Percentiles rank a stretch among this genome's conserved stretches.
Evolutionary conservation across 2,329 filamentous ascomycete species (phyloP).

Genomic region (Berkeleyomyces basicola): DNA sequence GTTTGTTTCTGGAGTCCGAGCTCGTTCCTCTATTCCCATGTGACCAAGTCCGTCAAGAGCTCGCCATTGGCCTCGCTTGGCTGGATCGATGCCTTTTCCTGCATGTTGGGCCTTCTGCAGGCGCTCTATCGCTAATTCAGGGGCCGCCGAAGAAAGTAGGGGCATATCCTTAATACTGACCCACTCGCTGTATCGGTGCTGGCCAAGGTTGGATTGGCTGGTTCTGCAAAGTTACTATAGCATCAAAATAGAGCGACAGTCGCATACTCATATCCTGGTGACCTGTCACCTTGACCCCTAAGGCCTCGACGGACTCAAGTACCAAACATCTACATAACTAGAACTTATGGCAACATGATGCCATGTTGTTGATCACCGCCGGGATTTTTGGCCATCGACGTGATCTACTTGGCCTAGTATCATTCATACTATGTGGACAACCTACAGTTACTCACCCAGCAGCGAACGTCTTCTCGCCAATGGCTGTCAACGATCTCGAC

Average conservation of each 20-base stretch:
- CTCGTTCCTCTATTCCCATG: background rate
- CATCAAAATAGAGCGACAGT: background rate
- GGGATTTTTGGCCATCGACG: background rate
- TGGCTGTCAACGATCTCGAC: background rate
- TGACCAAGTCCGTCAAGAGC: background rate
- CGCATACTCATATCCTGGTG: background rate
- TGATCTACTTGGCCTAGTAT: too few relatives aligned
- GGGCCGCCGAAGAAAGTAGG: background rate
- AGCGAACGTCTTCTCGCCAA: background rate
- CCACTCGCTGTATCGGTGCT: background rate
- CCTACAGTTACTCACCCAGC: background rate
- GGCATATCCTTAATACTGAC: background rate
- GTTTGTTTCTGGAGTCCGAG: background rate
- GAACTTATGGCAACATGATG: background rate
- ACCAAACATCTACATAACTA: background rate
- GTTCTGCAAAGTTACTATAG: background rate
- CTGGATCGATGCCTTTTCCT: background rate
- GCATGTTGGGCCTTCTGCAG: background rate
- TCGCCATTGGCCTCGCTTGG: background rate
- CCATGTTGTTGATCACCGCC: background rate
- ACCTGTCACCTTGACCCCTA: background rate
- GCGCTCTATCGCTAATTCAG: conserved; percentile 8
- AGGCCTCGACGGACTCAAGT: background rate
- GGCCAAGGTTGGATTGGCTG: background rate
- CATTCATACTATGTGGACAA: too few relatives aligned